phyloP scores from a whole-genome alignment of 164 flowering plant species.

The Warburgia ugandensis region DNA sequence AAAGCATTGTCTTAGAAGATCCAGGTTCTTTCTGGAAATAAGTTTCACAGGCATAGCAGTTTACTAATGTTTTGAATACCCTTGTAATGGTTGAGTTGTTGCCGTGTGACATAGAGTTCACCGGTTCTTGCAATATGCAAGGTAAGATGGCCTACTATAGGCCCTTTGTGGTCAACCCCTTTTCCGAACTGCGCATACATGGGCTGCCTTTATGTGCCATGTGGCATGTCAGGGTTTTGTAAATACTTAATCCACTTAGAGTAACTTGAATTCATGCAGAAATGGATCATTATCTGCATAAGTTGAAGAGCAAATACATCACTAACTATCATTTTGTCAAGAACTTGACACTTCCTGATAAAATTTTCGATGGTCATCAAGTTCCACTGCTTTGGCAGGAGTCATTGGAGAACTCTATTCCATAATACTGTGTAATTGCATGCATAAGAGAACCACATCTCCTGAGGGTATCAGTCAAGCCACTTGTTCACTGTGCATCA shows the following conservation, averaged over 20 bases:
- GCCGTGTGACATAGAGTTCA: no score
- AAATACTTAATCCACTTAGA: background rate
- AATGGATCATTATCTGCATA: slow-evolving; percentile 67
- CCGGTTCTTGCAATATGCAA: background rate
- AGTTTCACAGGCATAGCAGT: no score
- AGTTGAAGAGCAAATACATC: slow-evolving; percentile 90
- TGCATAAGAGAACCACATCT: slow-evolving; percentile 75
- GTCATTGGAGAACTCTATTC: slow-evolving; percentile 19
- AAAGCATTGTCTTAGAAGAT: no score
- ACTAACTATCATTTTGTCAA: slow-evolving; percentile 82
- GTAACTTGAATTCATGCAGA: background rate
- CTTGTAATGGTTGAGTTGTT: no score
- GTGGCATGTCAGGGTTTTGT: background rate
- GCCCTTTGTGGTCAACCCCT: no score
- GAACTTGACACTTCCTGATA: slow-evolving; percentile 50
- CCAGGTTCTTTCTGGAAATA: no score
- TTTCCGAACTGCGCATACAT: no score
- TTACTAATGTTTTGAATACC: no score
- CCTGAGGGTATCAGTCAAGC: slow-evolving; percentile 68
- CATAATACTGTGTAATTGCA: slow-evolving; percentile 57
- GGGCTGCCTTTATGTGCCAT: no score
- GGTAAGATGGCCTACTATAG: no score
- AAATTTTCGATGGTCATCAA: slow-evolving; percentile 58
- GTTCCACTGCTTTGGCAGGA: slow-evolving; percentile 12
- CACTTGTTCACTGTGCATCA: slow-evolving; percentile 87